Percentiles rank a stretch among this genome's conserved stretches.
Evolutionary conservation across 768 basidiomycete genomes (phyloP).

Genomic region (Leucocoprinus sp.): DNA sequence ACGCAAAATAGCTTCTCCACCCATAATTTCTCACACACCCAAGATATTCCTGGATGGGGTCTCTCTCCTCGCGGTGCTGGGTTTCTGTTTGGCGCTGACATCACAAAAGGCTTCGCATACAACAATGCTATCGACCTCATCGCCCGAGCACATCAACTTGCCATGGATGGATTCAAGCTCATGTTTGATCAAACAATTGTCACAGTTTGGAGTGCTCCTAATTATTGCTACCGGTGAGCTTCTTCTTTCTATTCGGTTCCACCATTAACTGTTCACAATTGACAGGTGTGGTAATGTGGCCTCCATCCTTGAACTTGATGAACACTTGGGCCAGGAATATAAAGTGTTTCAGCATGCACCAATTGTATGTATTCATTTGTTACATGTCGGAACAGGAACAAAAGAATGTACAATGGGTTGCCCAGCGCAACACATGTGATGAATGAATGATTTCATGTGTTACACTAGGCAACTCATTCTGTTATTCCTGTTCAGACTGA

Average conservation of each 20-base stretch:
- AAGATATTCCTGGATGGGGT: conserved; percentile 94
- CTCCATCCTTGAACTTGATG: conserved; percentile 90
- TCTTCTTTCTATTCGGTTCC: too few species aligned
- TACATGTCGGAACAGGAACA: not conserved
- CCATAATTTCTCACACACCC: too few species aligned
- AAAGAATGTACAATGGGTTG: too few species aligned
- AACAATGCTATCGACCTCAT: conserved; percentile 91
- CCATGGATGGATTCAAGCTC: conserved; percentile 95
- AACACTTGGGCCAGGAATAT: conserved; percentile 88
- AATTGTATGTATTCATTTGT: conserved; percentile 42
- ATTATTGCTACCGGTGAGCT: conserved; percentile 98
- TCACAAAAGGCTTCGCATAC: conserved; percentile 84
- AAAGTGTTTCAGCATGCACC: conserved; percentile 92
- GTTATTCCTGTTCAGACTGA: too few species aligned
- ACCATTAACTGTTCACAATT: too few species aligned
- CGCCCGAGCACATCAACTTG: conserved; percentile 94
- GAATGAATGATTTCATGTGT: too few species aligned
- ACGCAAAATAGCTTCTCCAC: too few species aligned
- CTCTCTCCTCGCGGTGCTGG: conserved; percentile 97
- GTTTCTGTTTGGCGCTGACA: conserved; percentile 89
- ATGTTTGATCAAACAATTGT: conserved; percentile 96
- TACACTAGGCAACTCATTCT: too few species aligned
- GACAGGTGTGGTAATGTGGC: conserved; percentile 96
- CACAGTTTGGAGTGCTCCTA: conserved; percentile 97
- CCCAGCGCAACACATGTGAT: too few species aligned